Conservation (phyloP, 1,284 basidiomycete genomes). For the Ceratobasidium sp. region DNA sequence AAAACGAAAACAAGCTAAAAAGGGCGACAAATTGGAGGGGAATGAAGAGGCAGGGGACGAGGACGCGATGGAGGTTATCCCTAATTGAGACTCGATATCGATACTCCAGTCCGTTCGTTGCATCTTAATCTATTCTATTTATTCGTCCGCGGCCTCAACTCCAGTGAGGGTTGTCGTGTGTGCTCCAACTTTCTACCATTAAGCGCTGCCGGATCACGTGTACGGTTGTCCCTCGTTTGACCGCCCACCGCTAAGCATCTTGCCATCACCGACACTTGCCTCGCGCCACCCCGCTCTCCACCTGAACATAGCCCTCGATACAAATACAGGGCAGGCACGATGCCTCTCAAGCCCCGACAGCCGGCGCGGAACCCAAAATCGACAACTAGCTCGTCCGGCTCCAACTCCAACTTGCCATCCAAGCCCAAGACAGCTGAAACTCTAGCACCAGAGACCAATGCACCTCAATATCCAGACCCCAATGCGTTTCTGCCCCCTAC, state of each 20-base stretch:
- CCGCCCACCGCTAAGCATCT: too few species aligned
- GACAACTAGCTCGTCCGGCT: not conserved
- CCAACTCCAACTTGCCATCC: conserved; percentile 4
- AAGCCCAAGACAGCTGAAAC: conserved; percentile 4
- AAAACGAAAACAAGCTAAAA: conserved; percentile 58
- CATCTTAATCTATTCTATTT: not conserved
- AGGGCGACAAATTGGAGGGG: conserved; percentile 38
- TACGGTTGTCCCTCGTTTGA: too few species aligned
- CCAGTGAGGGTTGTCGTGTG: not conserved
- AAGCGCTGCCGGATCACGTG: too few species aligned
- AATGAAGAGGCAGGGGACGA: not conserved
- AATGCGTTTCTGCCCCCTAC: conserved; percentile 37
- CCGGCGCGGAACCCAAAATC: conserved; percentile 13
- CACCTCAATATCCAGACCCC: conserved; percentile 13
- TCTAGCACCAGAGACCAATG: not conserved
- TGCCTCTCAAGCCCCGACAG: conserved; percentile 30
- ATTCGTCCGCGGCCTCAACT: not conserved
- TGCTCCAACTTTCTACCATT: not conserved
- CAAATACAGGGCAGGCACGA: not conserved
- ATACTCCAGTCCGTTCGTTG: not conserved
- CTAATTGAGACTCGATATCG: not conserved
- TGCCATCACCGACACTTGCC: conserved; percentile 5
- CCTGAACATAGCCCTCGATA: not conserved
- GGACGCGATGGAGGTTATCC: conserved; percentile 35
- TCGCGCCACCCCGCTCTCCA: not conserved